Evolutionary conservation across 2,329 filamentous ascomycete genomes (phyloP).

Genomic region (Aspergillus intermedius): DNA sequence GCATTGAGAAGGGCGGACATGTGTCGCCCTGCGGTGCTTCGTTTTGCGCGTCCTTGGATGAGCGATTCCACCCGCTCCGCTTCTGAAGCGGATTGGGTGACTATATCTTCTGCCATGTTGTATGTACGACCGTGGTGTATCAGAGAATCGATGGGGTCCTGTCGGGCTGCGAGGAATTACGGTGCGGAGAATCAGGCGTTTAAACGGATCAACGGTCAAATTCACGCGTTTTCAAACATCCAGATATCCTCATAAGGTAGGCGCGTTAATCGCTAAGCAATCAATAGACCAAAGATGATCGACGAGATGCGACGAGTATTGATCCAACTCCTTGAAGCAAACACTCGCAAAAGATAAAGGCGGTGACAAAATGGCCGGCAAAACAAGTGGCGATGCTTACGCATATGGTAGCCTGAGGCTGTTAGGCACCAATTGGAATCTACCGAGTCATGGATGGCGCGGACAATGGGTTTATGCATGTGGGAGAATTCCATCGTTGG

Average conservation of each 20-base stretch:
- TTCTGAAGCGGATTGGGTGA: constrained; percentile 15
- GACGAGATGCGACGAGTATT: background rate
- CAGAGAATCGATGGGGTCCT: background rate
- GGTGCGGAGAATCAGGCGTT: too few relatives aligned
- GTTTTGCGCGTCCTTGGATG: constrained; percentile 54
- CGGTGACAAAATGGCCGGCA: background rate
- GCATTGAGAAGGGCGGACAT: constrained; percentile 72
- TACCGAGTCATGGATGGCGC: background rate
- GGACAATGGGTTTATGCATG: too few relatives aligned
- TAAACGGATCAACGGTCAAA: too few relatives aligned
- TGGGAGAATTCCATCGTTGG: too few relatives aligned
- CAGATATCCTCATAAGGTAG: too few relatives aligned
- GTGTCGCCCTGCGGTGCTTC: constrained; percentile 76
- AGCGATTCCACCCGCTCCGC: constrained; percentile 24
- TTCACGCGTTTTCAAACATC: too few relatives aligned
- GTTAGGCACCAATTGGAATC: background rate
- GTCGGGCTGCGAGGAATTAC: background rate
- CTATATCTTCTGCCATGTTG: constrained; percentile 17
- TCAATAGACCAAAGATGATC: too few relatives aligned
- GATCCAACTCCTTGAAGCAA: background rate
- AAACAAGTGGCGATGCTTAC: background rate
- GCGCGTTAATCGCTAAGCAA: too few relatives aligned
- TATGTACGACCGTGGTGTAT: constrained; percentile 9
- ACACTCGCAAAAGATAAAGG: background rate
- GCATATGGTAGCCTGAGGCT: background rate